Evolutionary conservation across 306 rosid species (phyloP), one percentile per base, ranked within the genome.

Genomic region (Vigna angularis): DNA sequence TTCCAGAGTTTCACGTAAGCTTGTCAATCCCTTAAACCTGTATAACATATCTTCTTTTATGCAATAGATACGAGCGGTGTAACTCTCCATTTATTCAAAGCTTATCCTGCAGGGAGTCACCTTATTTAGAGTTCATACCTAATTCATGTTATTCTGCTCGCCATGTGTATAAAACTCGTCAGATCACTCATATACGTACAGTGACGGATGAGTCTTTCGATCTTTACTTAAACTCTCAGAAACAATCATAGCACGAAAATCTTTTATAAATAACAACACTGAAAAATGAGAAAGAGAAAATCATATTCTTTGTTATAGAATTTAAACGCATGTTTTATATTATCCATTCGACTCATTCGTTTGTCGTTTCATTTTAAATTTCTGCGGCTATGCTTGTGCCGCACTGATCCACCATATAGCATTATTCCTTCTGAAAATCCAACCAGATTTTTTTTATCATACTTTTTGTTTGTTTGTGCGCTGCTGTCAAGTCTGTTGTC

Each of bases 401-500:
- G 22, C 48, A 47, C 49, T 69, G 51, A 51, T 59, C 81, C 32
- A 38, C 81, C 32, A n/a, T 18, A 44, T 50, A 8, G 38, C 17
- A 67, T 74, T 67, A 55, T 79, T 68, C 16, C 59, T 52, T 55
- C 55, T 11, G 5, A 72, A 71, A 71, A 76, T 22, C 48, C 12
- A 72, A 36, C 68, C 26, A 48, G 16, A n/a, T 14, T 36, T 49
- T 59, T 59, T 57, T 17, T 26, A 32, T 66, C 14, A 42, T 50
- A 38, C 24, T 32, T 62, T 26, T 72, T 80, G 78, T 81, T 76
- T 66, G 63, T 50, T 73, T 58, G 44, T 58, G 44, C 18, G 22
- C 18, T 67, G 66, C 44, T 66, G 44, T 80, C 55, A 9, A 70
- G 58, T 59, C 81, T 68, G 38, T 77, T 73, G 59, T 77, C 70